Percentiles rank a stretch among this genome's conserved stretches.
These are phyloP conservation scores for Ampelocalamus luodianensis DNA, from an alignment of 176 grass and related monocot genomes.

Conservation along the genomic window DNA sequence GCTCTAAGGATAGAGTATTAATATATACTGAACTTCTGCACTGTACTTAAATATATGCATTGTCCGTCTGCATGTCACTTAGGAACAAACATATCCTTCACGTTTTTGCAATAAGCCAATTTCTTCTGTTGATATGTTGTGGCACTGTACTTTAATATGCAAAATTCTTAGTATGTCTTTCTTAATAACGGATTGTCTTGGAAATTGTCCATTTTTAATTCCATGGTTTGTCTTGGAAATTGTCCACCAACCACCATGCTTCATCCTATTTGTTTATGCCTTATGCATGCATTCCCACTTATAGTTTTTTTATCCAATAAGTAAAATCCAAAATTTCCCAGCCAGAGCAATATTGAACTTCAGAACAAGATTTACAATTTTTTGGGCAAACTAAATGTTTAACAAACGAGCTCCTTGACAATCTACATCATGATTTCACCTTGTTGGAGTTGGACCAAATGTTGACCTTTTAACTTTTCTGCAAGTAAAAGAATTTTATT, in stretches of 20 bases:
- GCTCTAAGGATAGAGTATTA: neutral
- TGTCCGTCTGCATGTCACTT: neutral
- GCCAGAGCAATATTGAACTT: neutral
- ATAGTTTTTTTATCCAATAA: neutral
- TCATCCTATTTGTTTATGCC: neutral
- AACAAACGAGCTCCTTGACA: neutral
- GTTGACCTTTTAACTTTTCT: neutral
- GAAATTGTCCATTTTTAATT: neutral
- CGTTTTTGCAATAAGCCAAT: neutral
- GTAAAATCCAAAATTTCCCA: neutral
- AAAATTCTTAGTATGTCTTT: neutral
- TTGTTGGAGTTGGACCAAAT: slow-evolving; percentile 5
- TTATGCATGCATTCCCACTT: neutral
- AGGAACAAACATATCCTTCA: neutral
- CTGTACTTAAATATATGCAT: neutral
- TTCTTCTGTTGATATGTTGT: neutral
- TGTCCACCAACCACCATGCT: neutral
- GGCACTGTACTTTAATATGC: neutral
- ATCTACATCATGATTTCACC: neutral
- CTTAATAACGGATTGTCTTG: neutral
- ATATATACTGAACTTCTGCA: neutral
- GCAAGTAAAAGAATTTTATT: neutral
- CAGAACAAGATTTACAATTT: neutral
- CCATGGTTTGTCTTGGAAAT: neutral
- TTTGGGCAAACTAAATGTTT: neutral